Evolutionary conservation across 805 yeast genomes (phyloP), one percentile per base, ranked within the genome.

Genomic region (Martiniozyma abietophila): DNA sequence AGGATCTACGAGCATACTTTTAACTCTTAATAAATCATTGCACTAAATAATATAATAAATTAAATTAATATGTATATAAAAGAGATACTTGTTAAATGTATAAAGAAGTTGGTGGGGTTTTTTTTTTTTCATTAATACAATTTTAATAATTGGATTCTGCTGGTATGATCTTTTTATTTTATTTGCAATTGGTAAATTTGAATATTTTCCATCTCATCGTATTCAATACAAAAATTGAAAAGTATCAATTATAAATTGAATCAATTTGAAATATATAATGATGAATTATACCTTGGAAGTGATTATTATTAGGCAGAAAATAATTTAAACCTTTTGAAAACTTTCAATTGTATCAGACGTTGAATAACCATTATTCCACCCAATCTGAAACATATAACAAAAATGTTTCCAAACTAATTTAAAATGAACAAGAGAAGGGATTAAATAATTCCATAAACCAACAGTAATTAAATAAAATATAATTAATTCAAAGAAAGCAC

Each of bases 401-500:
- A 9, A 15, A 34, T 19, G 5, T 14, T 8, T 12, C 18, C 32
- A 8, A 27, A 21, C 8, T 22, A 28, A 21, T 28, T 18, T 15
- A 22, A 34, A 15, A 15, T 23, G 7, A 18, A 34, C 20, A 34
- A 24, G n/a, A n/a, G n/a, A n/a, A n/a, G n/a, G n/a, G n/a, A n/a
- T n/a, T n/a, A n/a, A n/a, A 20, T 34, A 34, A 8, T 22, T 23
- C 19, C 30, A 34, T 9, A 34, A n/a, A n/a, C 32, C 37, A 12
- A 28, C 26, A 6, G 29, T 15, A 9, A 34, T 15, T 10, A 34
- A 16, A 18, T 24, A n/a, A 3, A 20, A n/a, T 12, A 34, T n/a
- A 8, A 19, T 6, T 15, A 33, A 33, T n/a, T 29, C 28, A 10
- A 34, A 10, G 10, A 34, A 12, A 10, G 29, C 19, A 18, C 27